phyloP scores from a whole-genome alignment of 2,329 filamentous ascomycete genomes.

The Westerdykella aurantiaca region DNA sequence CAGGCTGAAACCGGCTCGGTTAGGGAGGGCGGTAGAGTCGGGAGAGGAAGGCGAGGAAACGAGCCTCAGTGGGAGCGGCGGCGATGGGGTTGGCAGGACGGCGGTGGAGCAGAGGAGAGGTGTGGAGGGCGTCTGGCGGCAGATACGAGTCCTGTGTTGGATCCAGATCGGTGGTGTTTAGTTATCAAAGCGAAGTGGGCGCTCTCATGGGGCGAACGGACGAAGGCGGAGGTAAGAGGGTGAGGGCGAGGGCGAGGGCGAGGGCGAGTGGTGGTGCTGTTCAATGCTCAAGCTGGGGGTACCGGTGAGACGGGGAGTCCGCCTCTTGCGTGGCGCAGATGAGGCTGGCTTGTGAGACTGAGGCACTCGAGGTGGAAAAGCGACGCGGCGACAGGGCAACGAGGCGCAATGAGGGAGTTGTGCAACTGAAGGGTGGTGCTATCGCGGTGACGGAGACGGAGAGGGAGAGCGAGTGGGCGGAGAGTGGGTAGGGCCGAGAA shows the following conservation, averaged over 20 bases:
- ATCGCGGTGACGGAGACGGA: too few species aligned
- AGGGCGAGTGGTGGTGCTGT: neutral
- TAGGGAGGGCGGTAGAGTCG: constrained; percentile 44
- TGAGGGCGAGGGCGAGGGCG: neutral
- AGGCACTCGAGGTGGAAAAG: neutral
- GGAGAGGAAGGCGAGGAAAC: constrained; percentile 42
- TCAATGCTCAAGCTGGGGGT: neutral
- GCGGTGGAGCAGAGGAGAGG: neutral
- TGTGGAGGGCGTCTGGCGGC: neutral
- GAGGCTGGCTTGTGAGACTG: neutral
- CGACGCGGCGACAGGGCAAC: neutral
- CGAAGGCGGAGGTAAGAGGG: neutral
- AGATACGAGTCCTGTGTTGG: neutral
- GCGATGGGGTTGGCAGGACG: constrained; percentile 30
- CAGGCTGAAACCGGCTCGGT: constrained; percentile 11
- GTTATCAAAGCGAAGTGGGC: neutral
- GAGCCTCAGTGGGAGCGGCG: constrained; percentile 40
- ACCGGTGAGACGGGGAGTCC: neutral
- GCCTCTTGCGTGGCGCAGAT: neutral
- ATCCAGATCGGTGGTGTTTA: neutral
- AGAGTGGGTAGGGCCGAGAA: too few species aligned
- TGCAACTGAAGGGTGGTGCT: too few species aligned
- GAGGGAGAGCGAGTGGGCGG: too few species aligned
- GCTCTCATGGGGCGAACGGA: neutral
- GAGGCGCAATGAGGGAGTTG: neutral